phyloP scores from a whole-genome alignment of 1,284 basidiomycete species.

The Austroboletus novae-zelandiae region DNA sequence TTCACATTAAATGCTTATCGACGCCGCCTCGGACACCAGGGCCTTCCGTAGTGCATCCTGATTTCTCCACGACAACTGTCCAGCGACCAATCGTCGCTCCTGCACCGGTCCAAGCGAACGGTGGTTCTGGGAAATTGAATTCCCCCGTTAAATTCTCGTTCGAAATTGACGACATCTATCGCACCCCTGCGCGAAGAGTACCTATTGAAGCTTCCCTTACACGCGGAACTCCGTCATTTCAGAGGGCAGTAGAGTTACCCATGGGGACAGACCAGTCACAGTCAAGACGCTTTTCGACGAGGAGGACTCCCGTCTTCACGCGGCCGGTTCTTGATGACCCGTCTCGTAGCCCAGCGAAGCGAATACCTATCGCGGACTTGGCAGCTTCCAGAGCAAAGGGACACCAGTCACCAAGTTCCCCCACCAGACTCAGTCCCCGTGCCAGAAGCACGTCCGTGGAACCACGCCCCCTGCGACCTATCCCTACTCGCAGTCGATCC shows the following conservation, averaged over 20 bases:
- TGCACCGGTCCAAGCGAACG: conserved; percentile 20
- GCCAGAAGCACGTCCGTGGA: conserved; percentile 30
- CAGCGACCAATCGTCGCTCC: conserved; percentile 21
- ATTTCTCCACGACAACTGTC: conserved; percentile 15
- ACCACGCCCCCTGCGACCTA: conserved; percentile 10
- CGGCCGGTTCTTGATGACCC: conserved; percentile 36
- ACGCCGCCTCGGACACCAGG: conserved; percentile 17
- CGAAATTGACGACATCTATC: conserved; percentile 37
- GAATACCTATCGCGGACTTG: conserved; percentile 42
- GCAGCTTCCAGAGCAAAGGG: conserved; percentile 24
- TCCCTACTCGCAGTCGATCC: conserved; percentile 29
- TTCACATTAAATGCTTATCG: neutral
- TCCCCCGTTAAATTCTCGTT: conserved; percentile 38
- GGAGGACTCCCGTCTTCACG: conserved; percentile 34
- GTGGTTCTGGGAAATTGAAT: conserved; percentile 9
- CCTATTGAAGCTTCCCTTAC: conserved; percentile 50
- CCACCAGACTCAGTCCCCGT: conserved; percentile 19
- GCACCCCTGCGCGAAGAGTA: conserved; percentile 62
- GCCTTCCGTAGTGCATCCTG: conserved; percentile 4
- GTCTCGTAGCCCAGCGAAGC: conserved; percentile 55
- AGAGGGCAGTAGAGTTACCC: conserved; percentile 38
- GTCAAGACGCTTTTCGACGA: conserved; percentile 8
- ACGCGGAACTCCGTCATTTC: conserved; percentile 48
- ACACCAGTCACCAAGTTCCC: conserved; percentile 23
- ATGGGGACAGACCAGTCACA: conserved; percentile 8